These are phyloP conservation scores for Xylaria palmicola DNA, from an alignment of 495 filamentous ascomycete species.

Conservation along the genomic window DNA sequence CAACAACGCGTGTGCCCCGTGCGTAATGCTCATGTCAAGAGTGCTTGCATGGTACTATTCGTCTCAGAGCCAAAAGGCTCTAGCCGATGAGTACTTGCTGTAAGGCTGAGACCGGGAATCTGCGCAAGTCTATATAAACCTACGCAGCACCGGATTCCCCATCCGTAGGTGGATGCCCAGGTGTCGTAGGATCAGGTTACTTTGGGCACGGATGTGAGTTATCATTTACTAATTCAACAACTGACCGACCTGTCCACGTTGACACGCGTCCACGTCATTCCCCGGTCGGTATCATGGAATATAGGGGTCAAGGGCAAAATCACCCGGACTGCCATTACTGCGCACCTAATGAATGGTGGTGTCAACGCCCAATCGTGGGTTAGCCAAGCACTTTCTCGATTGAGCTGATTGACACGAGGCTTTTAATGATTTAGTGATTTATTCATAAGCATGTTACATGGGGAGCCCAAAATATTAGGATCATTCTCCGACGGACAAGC, in stretches of 20 bases:
- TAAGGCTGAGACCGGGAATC: conserved; percentile 13
- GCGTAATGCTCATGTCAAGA: conserved; percentile 16
- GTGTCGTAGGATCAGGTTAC: conserved; percentile 4
- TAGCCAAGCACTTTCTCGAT: neutral
- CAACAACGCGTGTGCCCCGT: conserved; percentile 5
- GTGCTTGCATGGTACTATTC: conserved; percentile 12
- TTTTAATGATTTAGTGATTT: no score
- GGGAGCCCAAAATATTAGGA: neutral
- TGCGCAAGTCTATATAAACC: neutral
- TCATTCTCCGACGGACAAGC: neutral
- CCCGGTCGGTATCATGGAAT: neutral
- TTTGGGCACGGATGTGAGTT: conserved; percentile 16
- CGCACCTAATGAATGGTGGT: no score
- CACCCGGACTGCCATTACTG: neutral
- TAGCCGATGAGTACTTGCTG: neutral
- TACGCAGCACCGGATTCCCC: neutral
- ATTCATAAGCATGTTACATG: neutral
- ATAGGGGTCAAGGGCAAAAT: neutral
- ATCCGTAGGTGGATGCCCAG: neutral
- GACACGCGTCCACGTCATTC: conserved; percentile 16
- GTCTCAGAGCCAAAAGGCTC: conserved; percentile 5
- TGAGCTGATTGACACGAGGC: no score
- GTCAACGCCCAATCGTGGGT: neutral
- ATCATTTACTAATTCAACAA: conserved; percentile 6
- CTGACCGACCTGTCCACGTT: neutral